These are phyloP conservation scores for Stachybotrys chartarum DNA, from an alignment of 2,329 filamentous ascomycete genomes.

Conservation along the genomic window DNA sequence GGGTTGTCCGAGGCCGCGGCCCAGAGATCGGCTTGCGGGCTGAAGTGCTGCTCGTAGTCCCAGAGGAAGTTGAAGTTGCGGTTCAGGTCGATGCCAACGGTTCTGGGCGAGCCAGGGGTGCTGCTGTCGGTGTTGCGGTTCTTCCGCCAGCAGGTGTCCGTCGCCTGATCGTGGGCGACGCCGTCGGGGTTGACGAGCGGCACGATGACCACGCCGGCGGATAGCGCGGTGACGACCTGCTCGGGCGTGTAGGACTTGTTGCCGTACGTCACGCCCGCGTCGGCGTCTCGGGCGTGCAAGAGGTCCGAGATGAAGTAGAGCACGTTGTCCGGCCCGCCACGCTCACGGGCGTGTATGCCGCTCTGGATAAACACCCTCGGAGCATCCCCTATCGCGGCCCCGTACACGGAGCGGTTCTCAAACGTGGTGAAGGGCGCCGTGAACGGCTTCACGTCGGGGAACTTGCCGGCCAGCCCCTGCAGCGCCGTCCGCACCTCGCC, in stretches of 20 bases:
- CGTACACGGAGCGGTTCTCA: constrained; percentile 30
- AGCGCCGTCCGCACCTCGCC: constrained; percentile 37
- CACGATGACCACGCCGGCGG: constrained; percentile 45
- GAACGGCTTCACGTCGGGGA: constrained; percentile 30
- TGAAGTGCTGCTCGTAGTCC: constrained; percentile 41
- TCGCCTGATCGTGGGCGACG: constrained; percentile 42
- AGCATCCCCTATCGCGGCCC: constrained; percentile 35
- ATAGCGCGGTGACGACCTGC: constrained; percentile 43
- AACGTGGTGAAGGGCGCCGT: constrained; percentile 35
- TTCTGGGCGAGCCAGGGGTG: constrained; percentile 13
- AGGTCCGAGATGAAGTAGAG: constrained; percentile 53
- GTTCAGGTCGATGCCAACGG: constrained; percentile 45
- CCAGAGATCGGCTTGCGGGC: constrained; percentile 23
- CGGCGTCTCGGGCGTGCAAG: constrained; percentile 41
- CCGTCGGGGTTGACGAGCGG: constrained; percentile 49
- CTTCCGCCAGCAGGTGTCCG: constrained; percentile 46
- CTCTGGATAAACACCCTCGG: constrained; percentile 46
- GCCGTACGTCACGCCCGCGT: constrained; percentile 44
- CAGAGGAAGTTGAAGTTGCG: constrained; percentile 53
- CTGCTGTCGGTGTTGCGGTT: constrained; percentile 41
- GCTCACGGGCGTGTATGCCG: constrained; percentile 50
- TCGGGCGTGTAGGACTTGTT: constrained; percentile 41
- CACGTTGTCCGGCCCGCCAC: constrained; percentile 47
- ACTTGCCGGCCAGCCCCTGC: constrained; percentile 30
- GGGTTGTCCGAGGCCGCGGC: constrained; percentile 31